phyloP scores from a whole-genome alignment of 2,329 filamentous ascomycete genomes.

The Chrysosporium keratinophilum region DNA sequence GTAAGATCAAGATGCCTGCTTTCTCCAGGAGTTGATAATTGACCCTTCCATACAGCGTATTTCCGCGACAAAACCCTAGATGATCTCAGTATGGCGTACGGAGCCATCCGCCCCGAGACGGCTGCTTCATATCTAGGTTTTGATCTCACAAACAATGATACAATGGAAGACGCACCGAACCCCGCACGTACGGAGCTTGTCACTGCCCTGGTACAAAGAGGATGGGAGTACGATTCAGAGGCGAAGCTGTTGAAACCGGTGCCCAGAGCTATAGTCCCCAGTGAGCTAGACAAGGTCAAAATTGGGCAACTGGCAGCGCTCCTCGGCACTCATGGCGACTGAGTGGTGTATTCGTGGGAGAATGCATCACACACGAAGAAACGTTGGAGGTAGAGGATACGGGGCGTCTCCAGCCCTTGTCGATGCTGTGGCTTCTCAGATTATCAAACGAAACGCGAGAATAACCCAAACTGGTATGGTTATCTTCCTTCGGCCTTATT shows the following conservation, averaged over 20 bases:
- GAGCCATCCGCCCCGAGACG: conserved; percentile 29
- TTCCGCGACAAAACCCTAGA: conserved; percentile 32
- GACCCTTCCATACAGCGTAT: conserved; percentile 21
- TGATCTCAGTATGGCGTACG: conserved; percentile 32
- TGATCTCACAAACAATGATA: conserved; percentile 16
- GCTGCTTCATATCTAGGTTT: conserved; percentile 32
- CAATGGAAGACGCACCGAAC: conserved; percentile 18
- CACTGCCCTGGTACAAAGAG: conserved; percentile 26
- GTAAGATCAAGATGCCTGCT: conserved; percentile 20
- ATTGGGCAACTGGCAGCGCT: conserved; percentile 28
- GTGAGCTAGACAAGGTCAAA: conserved; percentile 18
- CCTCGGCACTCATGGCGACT: conserved; percentile 24
- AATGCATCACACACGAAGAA: not conserved
- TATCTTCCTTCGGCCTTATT: too few relatives aligned
- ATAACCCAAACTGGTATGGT: too few relatives aligned
- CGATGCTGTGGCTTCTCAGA: not conserved
- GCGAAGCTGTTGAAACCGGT: conserved; percentile 26
- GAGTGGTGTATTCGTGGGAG: conserved; percentile 11
- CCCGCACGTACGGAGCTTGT: conserved; percentile 24
- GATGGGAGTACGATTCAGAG: conserved; percentile 32
- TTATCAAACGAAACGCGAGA: too few relatives aligned
- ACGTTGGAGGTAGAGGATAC: not conserved
- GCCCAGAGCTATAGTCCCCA: not conserved
- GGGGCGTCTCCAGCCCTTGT: not conserved
- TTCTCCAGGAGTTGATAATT: not conserved